phyloP scores from a whole-genome alignment of 2,329 filamentous ascomycete genomes.

The Rachicladosporium sp. region DNA sequence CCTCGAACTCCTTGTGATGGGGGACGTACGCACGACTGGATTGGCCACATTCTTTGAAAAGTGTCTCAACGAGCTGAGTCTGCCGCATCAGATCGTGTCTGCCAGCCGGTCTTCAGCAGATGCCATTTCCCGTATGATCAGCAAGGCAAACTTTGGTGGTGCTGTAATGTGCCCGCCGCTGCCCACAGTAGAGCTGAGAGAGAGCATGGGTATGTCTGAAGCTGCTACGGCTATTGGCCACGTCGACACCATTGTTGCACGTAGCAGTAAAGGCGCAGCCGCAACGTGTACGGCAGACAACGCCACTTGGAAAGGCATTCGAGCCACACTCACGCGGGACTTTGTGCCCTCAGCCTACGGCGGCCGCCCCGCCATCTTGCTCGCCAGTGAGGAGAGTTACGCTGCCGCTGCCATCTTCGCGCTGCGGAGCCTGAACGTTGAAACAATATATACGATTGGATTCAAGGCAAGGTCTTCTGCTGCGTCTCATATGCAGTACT shows the following conservation, averaged over 20 bases:
- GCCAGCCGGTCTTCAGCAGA: slow-evolving; percentile 58
- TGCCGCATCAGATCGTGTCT: slow-evolving; percentile 69
- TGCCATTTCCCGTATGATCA: slow-evolving; percentile 58
- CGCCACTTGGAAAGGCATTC: slow-evolving; percentile 73
- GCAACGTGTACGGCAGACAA: slow-evolving; percentile 62
- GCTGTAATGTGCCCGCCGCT: slow-evolving; percentile 69
- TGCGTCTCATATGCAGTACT: slow-evolving; percentile 52
- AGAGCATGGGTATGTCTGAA: slow-evolving; percentile 57
- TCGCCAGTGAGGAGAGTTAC: slow-evolving; percentile 61
- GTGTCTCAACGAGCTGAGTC: slow-evolving; percentile 49
- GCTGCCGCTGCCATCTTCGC: slow-evolving; percentile 71
- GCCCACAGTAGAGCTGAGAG: slow-evolving; percentile 37
- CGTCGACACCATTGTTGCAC: slow-evolving; percentile 67
- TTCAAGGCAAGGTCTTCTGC: slow-evolving; percentile 52
- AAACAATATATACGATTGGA: slow-evolving; percentile 72
- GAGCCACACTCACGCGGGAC: slow-evolving; percentile 68
- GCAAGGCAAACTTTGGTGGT: slow-evolving; percentile 65
- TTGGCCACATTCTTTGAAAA: slow-evolving; percentile 76
- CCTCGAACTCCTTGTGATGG: slow-evolving; percentile 70
- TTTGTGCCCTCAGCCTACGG: slow-evolving; percentile 73
- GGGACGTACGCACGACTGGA: slow-evolving; percentile 57
- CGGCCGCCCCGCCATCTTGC: slow-evolving; percentile 60
- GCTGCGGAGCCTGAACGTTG: slow-evolving; percentile 60
- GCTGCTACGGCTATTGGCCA: slow-evolving; percentile 68
- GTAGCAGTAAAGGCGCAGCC: slow-evolving; percentile 15